These are phyloP conservation scores for Pseudoscleropodium purum DNA, from an alignment of 225 moss, liverwort and hornwort genomes.

Conservation along the genomic window DNA sequence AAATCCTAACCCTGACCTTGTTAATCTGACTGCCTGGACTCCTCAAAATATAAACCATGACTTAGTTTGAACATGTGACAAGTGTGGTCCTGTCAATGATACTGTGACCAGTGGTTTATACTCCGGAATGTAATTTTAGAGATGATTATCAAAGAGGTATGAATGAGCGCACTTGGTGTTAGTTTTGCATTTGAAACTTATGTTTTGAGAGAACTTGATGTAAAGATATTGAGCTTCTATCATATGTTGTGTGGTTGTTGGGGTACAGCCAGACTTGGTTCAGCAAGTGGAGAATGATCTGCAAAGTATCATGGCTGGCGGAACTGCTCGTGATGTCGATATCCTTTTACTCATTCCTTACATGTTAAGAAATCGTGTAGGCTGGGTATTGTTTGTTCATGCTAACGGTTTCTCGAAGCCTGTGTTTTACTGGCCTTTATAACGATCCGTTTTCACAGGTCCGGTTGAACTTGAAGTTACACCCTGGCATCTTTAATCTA, in stretches of 20 bases:
- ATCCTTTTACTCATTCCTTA: constrained; percentile 47
- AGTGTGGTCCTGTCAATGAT: not conserved
- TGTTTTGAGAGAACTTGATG: not conserved
- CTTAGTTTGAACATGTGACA: not conserved
- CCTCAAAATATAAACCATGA: not conserved
- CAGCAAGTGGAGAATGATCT: constrained; percentile 96
- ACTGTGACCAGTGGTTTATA: not conserved
- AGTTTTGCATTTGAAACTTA: not conserved
- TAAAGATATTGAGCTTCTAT: not conserved
- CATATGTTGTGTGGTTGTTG: not conserved
- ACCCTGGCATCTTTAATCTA: not conserved
- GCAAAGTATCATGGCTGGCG: constrained; percentile 90
- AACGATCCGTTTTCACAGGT: not conserved
- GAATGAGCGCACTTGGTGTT: not conserved
- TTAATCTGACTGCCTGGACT: not conserved
- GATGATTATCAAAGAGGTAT: not conserved
- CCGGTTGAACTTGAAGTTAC: not conserved
- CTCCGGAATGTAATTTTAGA: not conserved
- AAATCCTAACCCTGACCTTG: not conserved
- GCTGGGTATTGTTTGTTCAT: not conserved
- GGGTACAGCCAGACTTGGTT: constrained; percentile 80
- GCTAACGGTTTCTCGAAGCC: not conserved
- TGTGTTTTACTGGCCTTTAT: not conserved
- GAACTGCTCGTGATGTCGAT: constrained; percentile 97
- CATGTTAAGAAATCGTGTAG: not conserved